Evolutionary conservation across 2,329 filamentous ascomycete species (phyloP).

Genomic region (Fulvia fulva): DNA sequence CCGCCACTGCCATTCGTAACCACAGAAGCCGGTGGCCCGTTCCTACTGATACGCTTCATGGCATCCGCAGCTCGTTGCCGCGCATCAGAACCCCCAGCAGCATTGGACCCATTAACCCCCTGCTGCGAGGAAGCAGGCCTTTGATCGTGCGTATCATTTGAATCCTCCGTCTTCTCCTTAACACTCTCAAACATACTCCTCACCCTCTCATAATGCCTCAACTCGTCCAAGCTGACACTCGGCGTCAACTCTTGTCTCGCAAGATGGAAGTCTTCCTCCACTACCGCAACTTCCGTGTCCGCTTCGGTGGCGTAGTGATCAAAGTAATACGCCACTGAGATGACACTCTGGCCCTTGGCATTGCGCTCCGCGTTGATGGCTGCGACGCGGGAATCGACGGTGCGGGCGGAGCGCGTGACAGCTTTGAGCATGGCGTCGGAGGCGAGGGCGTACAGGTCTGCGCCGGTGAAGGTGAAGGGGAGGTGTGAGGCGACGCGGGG

Average conservation of each 20-base stretch:
- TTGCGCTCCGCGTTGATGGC: slow-evolving; percentile 56
- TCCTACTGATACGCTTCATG: slow-evolving; percentile 16
- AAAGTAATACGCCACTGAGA: slow-evolving; percentile 92
- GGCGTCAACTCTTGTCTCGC: slow-evolving; percentile 86
- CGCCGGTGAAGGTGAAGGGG: slow-evolving; percentile 94
- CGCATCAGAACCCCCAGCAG: background rate
- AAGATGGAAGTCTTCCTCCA: slow-evolving; percentile 78
- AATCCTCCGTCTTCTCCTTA: slow-evolving; percentile 42
- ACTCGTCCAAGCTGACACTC: slow-evolving; percentile 85
- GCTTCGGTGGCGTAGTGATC: slow-evolving; percentile 81
- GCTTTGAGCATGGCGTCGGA: slow-evolving; percentile 99
- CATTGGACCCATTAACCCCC: background rate
- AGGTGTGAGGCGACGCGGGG: slow-evolving; percentile 68
- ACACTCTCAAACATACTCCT: slow-evolving; percentile 74
- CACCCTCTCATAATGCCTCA: slow-evolving; percentile 85
- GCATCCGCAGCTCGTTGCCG: slow-evolving; percentile 12
- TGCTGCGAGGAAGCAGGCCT: background rate
- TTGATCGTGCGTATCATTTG: slow-evolving; percentile 24
- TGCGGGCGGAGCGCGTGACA: slow-evolving; percentile 80
- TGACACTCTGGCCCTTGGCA: slow-evolving; percentile 32
- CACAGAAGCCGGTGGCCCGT: background rate
- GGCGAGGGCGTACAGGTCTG: slow-evolving; percentile 94
- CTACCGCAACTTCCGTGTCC: slow-evolving; percentile 83
- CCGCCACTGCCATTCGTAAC: slow-evolving; percentile 10
- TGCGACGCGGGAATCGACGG: slow-evolving; percentile 78